phyloP scores from a whole-genome alignment of 1,139 yeast genomes.

The Candida neerlandica region DNA sequence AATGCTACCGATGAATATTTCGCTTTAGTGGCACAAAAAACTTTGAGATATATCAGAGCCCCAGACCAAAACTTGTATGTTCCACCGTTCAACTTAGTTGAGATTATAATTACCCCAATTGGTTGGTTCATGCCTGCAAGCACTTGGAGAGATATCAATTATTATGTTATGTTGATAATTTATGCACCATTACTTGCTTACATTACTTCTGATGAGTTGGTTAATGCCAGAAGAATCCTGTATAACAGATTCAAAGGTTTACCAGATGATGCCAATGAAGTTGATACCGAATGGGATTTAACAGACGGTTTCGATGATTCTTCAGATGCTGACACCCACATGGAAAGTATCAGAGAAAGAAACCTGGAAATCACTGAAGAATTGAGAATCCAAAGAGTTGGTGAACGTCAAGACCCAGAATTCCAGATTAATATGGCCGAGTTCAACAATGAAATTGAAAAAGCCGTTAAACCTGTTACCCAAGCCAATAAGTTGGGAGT shows the following conservation, averaged over 20 bases:
- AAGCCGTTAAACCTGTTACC: constrained; percentile 57
- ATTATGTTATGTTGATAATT: constrained; percentile 59
- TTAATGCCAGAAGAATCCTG: constrained; percentile 66
- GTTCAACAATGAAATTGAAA: constrained; percentile 53
- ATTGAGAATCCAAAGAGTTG: constrained; percentile 54
- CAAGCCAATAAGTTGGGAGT: constrained; percentile 59
- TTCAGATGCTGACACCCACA: constrained; percentile 19
- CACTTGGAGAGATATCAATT: constrained; percentile 41
- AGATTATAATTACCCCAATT: constrained; percentile 47
- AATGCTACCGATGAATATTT: constrained; percentile 74
- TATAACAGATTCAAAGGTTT: constrained; percentile 69
- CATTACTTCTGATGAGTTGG: constrained; percentile 65
- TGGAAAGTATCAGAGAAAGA: constrained; percentile 41
- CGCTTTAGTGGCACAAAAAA: constrained; percentile 83
- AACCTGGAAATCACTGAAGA: constrained; percentile 41
- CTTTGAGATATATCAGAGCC: constrained; percentile 80
- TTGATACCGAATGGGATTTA: constrained; percentile 80
- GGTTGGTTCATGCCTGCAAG: constrained; percentile 29
- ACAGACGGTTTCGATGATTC: constrained; percentile 70
- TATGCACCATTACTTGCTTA: constrained; percentile 69
- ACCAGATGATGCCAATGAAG: constrained; percentile 77
- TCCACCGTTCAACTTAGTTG: constrained; percentile 82
- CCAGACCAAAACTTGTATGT: constrained; percentile 87
- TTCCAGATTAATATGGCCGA: constrained; percentile 51
- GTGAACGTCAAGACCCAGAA: constrained; percentile 74